These are phyloP conservation scores for Athelia psychrophila DNA, from an alignment of 1,284 basidiomycete genomes.

Conservation along the genomic window DNA sequence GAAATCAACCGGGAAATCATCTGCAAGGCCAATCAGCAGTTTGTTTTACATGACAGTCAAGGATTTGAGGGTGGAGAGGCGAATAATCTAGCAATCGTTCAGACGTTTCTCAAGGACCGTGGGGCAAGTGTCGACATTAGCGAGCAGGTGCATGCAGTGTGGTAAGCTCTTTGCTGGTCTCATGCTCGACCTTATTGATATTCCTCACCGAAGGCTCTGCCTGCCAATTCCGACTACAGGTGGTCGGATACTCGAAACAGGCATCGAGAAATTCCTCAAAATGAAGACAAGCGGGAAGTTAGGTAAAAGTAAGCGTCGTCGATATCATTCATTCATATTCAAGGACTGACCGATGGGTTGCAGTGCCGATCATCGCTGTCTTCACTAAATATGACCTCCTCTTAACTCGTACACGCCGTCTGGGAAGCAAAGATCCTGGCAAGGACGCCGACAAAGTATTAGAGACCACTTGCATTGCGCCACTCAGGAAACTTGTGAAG, in stretches of 20 bases:
- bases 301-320: neutral
- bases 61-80: constrained; percentile 24
- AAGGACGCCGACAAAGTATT: neutral
- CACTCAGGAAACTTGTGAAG: neutral
- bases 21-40: constrained; percentile 16
- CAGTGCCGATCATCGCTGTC: neutral
- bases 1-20: constrained; percentile 17
- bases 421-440: neutral
- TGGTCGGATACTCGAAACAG: neutral
- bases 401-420: neutral
- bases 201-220: neutral
- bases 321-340: neutral
- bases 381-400: neutral
- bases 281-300: neutral
- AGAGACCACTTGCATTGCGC: neutral
- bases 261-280: neutral
- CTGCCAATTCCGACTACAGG: neutral
- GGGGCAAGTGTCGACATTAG: neutral
- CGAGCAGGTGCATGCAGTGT: neutral
- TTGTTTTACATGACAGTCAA: constrained; percentile 25
- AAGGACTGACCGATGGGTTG: neutral
- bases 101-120: constrained; percentile 16
- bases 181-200: neutral
- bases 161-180: neutral
- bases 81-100: constrained; percentile 14